Evolutionary conservation across 2,329 filamentous ascomycete species (phyloP), one percentile per base, ranked within the genome.

Genomic region (Elsinoe perseae): DNA sequence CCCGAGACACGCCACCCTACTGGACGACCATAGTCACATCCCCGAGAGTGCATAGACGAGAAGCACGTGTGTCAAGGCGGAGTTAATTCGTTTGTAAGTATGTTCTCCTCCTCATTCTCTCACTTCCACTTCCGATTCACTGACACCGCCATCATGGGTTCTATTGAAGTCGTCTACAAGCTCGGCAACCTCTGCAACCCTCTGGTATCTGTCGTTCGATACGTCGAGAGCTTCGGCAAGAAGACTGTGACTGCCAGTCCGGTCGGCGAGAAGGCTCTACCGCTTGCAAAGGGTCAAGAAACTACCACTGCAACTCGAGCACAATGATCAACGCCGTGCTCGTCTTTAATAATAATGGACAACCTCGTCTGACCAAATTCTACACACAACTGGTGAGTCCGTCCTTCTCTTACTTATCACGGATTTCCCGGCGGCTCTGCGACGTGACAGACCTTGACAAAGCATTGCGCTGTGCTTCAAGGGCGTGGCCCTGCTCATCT

Each of bases 311-410:
- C 48, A 14, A n/a, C n/a, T 5, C 48, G 25, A 30, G 12, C 30
- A 34, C 42, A 64, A 98, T 98, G 93, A 97, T 98, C 73, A 98
- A 95, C 78, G 93, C 95, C 28, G 92, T 98, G 60, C 80, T 98
- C 63, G 92, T 98, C 70, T 98, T 98, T 79, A 98, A 98, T 69
- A 95, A 95, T 76, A 89, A 92, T 65, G 93, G 93, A 61, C 92
- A 98, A 73, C 91, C 91, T 32, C 85, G 91, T 58, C 80, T 96
- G 69, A 95, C 91, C 65, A 96, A 96, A 68, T 96, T 96, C 77
- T 96, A 96, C 70, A 95, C 90, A 1, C 91, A 96, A 70, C 82
- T 96, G 63, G 91, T 93, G 72, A 59, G 75, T 66, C 55, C 53
- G 43, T 36, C 50, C 34, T 42, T 23, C 18, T 2, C 42, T 1